Percentiles rank a stretch among this genome's conserved stretches.
These are phyloP conservation scores for Ascocoryne sarcoides DNA, from an alignment of 2,329 filamentous ascomycete species.

Conservation along the genomic window DNA sequence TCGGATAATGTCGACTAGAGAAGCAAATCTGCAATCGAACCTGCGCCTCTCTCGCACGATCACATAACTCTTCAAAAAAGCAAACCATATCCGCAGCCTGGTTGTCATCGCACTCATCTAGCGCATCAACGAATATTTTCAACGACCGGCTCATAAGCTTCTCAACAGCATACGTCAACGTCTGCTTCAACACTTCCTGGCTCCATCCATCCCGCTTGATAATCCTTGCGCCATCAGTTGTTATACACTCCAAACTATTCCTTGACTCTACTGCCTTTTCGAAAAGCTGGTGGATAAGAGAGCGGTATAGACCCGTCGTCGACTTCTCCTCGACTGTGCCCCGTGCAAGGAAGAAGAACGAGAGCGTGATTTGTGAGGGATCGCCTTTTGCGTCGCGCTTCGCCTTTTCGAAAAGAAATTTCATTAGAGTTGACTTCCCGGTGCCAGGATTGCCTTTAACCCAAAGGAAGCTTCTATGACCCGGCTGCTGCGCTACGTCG, in stretches of 20 bases:
- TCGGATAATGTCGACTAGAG: conserved; percentile 25
- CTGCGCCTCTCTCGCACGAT: conserved; percentile 5
- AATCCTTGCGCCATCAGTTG: conserved; percentile 15
- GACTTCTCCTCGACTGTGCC: conserved; percentile 36
- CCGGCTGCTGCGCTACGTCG: conserved; percentile 19
- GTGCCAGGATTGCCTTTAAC: conserved; percentile 38
- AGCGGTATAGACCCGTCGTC: conserved; percentile 40
- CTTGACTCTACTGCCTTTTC: conserved; percentile 28
- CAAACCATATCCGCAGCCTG: conserved; percentile 11
- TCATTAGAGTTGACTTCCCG: conserved; percentile 38
- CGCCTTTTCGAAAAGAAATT: conserved; percentile 29
- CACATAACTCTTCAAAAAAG: conserved; percentile 17
- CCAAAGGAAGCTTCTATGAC: conserved; percentile 37
- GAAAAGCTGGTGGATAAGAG: conserved; percentile 40
- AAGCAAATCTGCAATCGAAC: conserved; percentile 20
- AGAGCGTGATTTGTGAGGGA: conserved; percentile 23
- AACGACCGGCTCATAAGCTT: conserved; percentile 23
- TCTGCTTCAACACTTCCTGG: conserved; percentile 25
- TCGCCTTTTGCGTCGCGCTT: conserved; percentile 13
- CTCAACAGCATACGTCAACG: conserved; percentile 18
- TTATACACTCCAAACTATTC: conserved; percentile 18
- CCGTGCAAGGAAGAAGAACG: conserved; percentile 27
- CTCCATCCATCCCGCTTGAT: conserved; percentile 19
- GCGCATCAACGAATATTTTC: conserved; percentile 25
- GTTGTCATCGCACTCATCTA: conserved; percentile 19